Evolutionary conservation across 1,284 basidiomycete genomes (phyloP).

Genomic region (Ustilago sp.): DNA sequence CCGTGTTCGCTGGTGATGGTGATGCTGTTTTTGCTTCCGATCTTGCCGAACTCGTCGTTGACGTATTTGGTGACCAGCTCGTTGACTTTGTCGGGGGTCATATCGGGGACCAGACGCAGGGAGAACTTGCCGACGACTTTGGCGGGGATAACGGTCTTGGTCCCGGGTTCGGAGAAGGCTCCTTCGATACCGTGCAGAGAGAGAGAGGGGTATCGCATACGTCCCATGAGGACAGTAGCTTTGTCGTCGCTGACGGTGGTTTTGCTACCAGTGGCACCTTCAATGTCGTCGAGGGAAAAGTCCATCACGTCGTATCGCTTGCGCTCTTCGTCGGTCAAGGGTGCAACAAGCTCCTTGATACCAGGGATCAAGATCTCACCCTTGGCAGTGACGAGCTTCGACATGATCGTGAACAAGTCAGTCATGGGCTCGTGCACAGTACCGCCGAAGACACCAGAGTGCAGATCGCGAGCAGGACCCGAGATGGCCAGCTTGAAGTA

Average conservation of each 20-base stretch:
- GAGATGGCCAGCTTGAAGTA: constrained; percentile 88
- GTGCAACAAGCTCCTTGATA: constrained; percentile 86
- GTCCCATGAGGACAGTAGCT: constrained; percentile 85
- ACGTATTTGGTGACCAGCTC: constrained; percentile 64
- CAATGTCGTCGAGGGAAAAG: constrained; percentile 76
- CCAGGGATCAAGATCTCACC: constrained; percentile 92
- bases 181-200: constrained; percentile 97
- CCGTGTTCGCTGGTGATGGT: constrained; percentile 59
- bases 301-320: constrained; percentile 71
- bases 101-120: constrained; percentile 81
- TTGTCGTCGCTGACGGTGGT: constrained; percentile 85
- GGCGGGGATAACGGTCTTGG: constrained; percentile 95
- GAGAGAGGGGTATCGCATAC: constrained; percentile 80
- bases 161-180: constrained; percentile 78
- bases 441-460: constrained; percentile 77
- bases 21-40: constrained; percentile 68
- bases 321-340: constrained; percentile 83
- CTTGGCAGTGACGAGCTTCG: constrained; percentile 82
- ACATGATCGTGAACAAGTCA: constrained; percentile 73
- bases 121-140: constrained; percentile 78
- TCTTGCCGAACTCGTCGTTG: constrained; percentile 63
- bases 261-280: constrained; percentile 81
- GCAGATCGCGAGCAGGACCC: constrained; percentile 89
- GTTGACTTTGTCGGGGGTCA: constrained; percentile 74
- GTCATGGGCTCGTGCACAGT: constrained; percentile 75